These are phyloP conservation scores for Sungouiella thailandica DNA, from an alignment of 805 yeast genomes.

Conservation along the genomic window DNA sequence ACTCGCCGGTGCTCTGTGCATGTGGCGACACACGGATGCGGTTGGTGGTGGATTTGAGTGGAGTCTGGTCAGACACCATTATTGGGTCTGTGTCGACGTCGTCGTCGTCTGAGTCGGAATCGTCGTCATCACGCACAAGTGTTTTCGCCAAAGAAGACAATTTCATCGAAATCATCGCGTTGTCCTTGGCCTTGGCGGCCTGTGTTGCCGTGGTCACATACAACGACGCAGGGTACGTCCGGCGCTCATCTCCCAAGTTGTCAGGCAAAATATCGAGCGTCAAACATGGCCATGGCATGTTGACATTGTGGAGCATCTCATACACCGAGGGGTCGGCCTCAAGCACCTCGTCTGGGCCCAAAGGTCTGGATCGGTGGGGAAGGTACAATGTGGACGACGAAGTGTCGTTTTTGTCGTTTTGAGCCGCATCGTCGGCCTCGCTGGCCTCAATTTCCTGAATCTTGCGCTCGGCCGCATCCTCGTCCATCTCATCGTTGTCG, in stretches of 20 bases:
- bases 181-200: slow-evolving; percentile 81
- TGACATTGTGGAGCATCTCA: slow-evolving; percentile 92
- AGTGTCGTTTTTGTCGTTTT: slow-evolving; percentile 12
- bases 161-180: slow-evolving; percentile 81
- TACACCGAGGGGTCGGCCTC: slow-evolving; percentile 96
- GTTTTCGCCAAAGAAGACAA: slow-evolving; percentile 81
- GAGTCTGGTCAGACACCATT: slow-evolving; percentile 76
- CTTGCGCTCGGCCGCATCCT: slow-evolving; percentile 31
- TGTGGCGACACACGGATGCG: slow-evolving; percentile 82
- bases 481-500: slow-evolving; percentile 28
- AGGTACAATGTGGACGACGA: slow-evolving; percentile 56
- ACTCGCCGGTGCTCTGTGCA: slow-evolving; percentile 68
- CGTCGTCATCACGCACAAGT: slow-evolving; percentile 72
- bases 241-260: slow-evolving; percentile 78
- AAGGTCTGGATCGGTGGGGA: slow-evolving; percentile 83
- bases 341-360: slow-evolving; percentile 92
- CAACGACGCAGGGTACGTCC: slow-evolving; percentile 82
- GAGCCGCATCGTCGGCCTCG: slow-evolving; percentile 21
- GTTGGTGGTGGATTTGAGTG: slow-evolving; percentile 80
- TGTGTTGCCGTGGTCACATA: slow-evolving; percentile 91
- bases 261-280: slow-evolving; percentile 90
- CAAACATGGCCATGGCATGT: slow-evolving; percentile 95
- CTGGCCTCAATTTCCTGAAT: slow-evolving; percentile 34
- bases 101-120: slow-evolving; percentile 69
- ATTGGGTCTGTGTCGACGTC: slow-evolving; percentile 71